Percentiles rank a stretch among this genome's conserved stretches.
Evolutionary conservation across 148 eudicot genomes (phyloP).

Genomic region (Nepenthes mirabilis): DNA sequence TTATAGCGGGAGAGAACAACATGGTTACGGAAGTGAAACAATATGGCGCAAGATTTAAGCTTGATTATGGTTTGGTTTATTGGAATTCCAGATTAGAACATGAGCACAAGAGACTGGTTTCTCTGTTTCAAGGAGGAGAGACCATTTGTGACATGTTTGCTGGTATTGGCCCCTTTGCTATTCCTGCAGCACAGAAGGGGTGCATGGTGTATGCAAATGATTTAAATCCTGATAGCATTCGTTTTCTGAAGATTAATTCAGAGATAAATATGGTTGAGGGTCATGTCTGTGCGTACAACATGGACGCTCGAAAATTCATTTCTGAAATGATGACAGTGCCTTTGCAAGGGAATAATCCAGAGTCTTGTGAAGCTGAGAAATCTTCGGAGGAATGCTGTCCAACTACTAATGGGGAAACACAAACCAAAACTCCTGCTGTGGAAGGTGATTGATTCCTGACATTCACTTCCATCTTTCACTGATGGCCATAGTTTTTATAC

Average conservation of each 20-base stretch:
- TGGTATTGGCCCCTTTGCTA: conserved; percentile 96
- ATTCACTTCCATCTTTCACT: not conserved
- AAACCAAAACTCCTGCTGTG: conserved; percentile 11
- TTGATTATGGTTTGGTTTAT: conserved; percentile 88
- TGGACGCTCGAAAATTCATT: conserved; percentile 82
- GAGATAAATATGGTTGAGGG: conserved; percentile 72
- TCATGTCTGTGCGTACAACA: conserved; percentile 42
- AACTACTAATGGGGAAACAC: conserved; percentile 13
- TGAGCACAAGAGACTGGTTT: conserved; percentile 83
- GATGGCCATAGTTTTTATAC: conserved; percentile 1
- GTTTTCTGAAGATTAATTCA: conserved; percentile 70
- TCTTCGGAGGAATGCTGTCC: conserved; percentile 17
- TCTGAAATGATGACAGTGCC: conserved; percentile 56
- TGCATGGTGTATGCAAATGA: conserved; percentile 91
- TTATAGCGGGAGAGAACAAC: conserved; percentile 74
- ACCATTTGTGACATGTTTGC: conserved; percentile 93
- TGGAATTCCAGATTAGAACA: conserved; percentile 99
- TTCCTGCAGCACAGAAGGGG: conserved; percentile 97
- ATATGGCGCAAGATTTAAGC: conserved; percentile 83
- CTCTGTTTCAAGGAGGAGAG: conserved; percentile 65
- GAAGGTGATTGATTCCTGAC: conserved; percentile 14
- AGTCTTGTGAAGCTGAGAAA: conserved; percentile 14
- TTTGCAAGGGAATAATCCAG: conserved; percentile 19
- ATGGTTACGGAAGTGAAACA: conserved; percentile 95
- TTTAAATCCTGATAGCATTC: conserved; percentile 82